phyloP scores from a whole-genome alignment of 306 rosid genomes.

The Prunus mume region DNA sequence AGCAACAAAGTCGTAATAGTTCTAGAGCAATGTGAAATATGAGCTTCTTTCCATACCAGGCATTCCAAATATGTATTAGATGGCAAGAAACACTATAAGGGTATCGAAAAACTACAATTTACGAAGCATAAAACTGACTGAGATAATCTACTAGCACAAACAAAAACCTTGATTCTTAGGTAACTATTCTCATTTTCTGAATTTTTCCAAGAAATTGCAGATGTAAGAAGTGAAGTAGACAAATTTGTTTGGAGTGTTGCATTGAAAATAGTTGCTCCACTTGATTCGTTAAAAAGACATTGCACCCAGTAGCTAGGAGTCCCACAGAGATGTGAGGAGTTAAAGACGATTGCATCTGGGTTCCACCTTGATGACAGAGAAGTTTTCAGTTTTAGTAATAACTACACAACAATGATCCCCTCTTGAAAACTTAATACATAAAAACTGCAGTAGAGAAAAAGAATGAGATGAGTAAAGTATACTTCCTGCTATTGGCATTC shows the following conservation, averaged over 20 bases:
- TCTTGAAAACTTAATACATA: too few relatives aligned
- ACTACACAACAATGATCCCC: too few relatives aligned
- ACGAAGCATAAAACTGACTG: background rate
- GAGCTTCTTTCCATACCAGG: background rate
- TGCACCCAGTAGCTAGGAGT: slow-evolving; percentile 98
- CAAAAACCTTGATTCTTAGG: slow-evolving; percentile 63
- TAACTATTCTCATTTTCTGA: slow-evolving; percentile 25
- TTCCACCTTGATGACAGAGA: too few relatives aligned
- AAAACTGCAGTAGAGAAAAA: too few relatives aligned
- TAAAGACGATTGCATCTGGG: too few relatives aligned
- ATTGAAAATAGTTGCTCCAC: slow-evolving; percentile 75
- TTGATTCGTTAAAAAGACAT: slow-evolving; percentile 56
- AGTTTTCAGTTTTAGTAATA: too few relatives aligned
- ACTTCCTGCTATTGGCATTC: too few relatives aligned
- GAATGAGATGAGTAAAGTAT: too few relatives aligned
- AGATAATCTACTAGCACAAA: background rate
- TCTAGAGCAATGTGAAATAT: background rate
- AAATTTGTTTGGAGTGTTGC: slow-evolving; percentile 44
- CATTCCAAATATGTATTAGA: background rate
- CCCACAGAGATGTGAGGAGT: slow-evolving; percentile 45
- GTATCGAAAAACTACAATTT: background rate
- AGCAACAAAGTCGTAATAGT: background rate
- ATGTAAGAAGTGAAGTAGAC: slow-evolving; percentile 43
- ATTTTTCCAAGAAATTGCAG: slow-evolving; percentile 56
- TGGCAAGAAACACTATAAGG: background rate